phyloP scores from a whole-genome alignment of 257 asterid genomes.

The Przewalskia tangutica region DNA sequence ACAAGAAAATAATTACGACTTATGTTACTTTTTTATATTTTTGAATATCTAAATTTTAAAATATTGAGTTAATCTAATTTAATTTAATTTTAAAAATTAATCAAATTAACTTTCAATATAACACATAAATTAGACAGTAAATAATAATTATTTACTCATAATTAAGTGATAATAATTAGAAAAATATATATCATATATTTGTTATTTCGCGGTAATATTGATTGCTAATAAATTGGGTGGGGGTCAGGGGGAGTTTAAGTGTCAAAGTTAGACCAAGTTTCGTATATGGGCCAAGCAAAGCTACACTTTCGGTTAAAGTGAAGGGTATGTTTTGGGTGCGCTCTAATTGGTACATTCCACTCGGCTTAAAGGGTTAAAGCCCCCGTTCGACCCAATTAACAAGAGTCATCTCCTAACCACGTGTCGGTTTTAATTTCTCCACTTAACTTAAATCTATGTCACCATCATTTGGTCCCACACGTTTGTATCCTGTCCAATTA shows the following conservation, averaged over 20 bases:
- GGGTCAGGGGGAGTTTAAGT: no score
- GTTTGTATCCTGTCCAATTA: slow-evolving; percentile 12
- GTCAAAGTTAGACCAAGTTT: background rate
- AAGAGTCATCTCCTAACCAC: slow-evolving; percentile 26
- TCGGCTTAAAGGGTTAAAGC: slow-evolving; percentile 18
- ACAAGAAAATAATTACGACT: no score
- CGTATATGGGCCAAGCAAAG: background rate
- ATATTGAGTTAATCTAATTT: no score
- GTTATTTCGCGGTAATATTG: no score
- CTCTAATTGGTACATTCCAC: slow-evolving; percentile 32
- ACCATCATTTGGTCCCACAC: slow-evolving; percentile 60
- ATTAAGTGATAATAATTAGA: background rate
- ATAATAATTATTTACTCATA: background rate
- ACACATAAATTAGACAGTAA: no score
- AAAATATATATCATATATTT: background rate
- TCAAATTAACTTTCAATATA: no score
- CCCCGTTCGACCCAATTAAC: slow-evolving; percentile 52
- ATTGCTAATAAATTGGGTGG: no score
- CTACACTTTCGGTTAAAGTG: slow-evolving; percentile 13
- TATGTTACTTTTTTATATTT: no score
- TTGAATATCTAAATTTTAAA: no score
- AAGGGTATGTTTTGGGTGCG: slow-evolving; percentile 7
- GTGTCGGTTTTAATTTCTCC: slow-evolving; percentile 28
- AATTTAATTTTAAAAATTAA: no score
- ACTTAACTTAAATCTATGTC: slow-evolving; percentile 33